These are phyloP conservation scores for Prunus yedoensis DNA, from an alignment of 331 rosid species.

Conservation along the genomic window DNA sequence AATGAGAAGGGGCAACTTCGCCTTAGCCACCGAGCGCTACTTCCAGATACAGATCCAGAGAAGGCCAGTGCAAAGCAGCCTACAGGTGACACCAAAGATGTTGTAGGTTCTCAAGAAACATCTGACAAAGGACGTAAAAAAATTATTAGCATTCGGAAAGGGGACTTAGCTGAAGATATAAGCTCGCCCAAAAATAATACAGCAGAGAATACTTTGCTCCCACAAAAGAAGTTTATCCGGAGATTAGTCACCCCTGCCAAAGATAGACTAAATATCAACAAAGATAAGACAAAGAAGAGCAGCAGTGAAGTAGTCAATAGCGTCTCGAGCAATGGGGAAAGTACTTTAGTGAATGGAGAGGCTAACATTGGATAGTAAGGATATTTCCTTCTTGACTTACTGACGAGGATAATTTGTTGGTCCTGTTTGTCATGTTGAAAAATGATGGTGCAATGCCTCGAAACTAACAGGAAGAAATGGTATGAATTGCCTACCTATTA, in stretches of 20 bases:
- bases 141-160: constrained; percentile 23
- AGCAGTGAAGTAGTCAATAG: constrained; percentile 36
- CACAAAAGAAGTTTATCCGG: constrained; percentile 61
- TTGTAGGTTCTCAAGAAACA: constrained; percentile 26
- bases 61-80: constrained; percentile 41
- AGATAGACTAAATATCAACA: constrained; percentile 40
- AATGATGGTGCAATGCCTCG: constrained; percentile 26
- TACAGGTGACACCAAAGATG: constrained; percentile 35
- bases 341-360: constrained; percentile 62
- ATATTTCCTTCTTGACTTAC: constrained; percentile 3
- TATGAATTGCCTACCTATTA: constrained; percentile 32
- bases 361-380: constrained; percentile 43
- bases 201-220: constrained; percentile 41
- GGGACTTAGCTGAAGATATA: constrained; percentile 35
- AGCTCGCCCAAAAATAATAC: constrained; percentile 40
- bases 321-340: constrained; percentile 50
- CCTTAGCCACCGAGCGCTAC: constrained; percentile 80
- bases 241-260: constrained; percentile 46
- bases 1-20: constrained; percentile 96
- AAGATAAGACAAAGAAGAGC: constrained; percentile 55
- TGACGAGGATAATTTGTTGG: constrained; percentile 15
- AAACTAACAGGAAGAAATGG: constrained; percentile 33
- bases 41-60: constrained; percentile 58
- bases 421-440: constrained; percentile 29
- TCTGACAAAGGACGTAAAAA: constrained; percentile 37